A percentile compares a stretch with the other conserved stretches of the same genome.
These are phyloP conservation scores for Chytriomyces sp. DNA, from an alignment of 192 early-diverging fungal genomes.

Conservation along the genomic window DNA sequence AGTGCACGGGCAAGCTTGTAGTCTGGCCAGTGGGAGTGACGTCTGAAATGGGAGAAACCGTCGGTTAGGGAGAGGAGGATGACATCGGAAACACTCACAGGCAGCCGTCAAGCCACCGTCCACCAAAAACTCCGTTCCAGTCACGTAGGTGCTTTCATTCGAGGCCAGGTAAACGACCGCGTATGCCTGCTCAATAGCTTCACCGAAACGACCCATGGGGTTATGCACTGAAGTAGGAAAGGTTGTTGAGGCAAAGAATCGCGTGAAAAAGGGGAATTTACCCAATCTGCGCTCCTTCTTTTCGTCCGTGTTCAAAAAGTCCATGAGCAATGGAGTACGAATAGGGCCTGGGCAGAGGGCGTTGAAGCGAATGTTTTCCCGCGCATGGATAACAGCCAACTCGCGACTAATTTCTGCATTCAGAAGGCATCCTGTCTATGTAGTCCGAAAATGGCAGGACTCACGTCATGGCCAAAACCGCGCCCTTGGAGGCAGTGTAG, in stretches of 20 bases:
- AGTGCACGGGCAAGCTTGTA: constrained; percentile 21
- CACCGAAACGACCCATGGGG: constrained; percentile 85
- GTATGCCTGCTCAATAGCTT: constrained; percentile 84
- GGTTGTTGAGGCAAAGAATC: neutral
- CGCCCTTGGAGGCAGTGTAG: constrained; percentile 87
- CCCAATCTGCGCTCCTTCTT: constrained; percentile 75
- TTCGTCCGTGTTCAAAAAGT: constrained; percentile 80
- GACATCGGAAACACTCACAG: constrained; percentile 48
- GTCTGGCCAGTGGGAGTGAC: constrained; percentile 42
- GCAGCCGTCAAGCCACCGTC: constrained; percentile 81
- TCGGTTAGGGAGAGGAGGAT: neutral
- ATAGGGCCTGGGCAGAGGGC: constrained; percentile 81
- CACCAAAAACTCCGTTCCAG: constrained; percentile 79
- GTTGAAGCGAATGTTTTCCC: constrained; percentile 85
- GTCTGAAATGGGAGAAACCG: constrained; percentile 9
- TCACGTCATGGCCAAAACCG: constrained; percentile 79
- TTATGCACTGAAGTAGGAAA: constrained; percentile 57
- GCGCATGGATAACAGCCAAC: constrained; percentile 79
- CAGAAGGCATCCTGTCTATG: constrained; percentile 26
- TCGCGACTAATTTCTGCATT: constrained; percentile 60
- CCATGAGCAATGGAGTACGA: constrained; percentile 77
- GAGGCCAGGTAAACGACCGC: constrained; percentile 81
- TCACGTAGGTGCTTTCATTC: constrained; percentile 75
- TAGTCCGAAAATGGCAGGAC: neutral
- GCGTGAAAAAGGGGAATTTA: neutral